Conservation (phyloP, 306 rosid species). For the Pyrus bretschneideri region DNA sequence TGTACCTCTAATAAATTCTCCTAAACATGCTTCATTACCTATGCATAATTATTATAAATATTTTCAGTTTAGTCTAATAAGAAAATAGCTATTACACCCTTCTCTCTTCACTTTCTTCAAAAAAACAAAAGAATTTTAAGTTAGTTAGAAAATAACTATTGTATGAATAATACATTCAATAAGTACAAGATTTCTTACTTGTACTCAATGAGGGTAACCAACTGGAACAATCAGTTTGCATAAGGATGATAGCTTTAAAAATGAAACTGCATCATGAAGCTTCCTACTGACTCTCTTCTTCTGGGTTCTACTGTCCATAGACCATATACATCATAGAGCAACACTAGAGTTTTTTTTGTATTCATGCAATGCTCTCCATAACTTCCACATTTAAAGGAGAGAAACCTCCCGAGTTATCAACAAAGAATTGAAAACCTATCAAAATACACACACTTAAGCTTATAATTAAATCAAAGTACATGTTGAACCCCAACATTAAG, state of each 20-base stretch:
- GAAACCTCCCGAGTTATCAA: constrained; percentile 86
- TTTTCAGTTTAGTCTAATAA: no score
- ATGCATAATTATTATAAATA: no score
- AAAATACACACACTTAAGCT: not conserved
- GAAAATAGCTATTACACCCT: no score
- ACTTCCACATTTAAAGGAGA: constrained; percentile 69
- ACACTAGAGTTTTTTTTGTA: constrained; percentile 57
- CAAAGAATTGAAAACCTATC: constrained; percentile 80
- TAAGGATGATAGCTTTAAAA: constrained; percentile 69
- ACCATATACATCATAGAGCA: constrained; percentile 58
- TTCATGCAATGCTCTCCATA: constrained; percentile 72
- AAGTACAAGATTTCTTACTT: constrained; percentile 36
- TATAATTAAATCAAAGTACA: no score
- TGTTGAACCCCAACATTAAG: no score
- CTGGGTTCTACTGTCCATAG: constrained; percentile 40
- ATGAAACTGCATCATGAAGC: constrained; percentile 77
- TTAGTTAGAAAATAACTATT: not conserved
- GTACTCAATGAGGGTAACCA: constrained; percentile 66
- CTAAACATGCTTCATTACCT: no score
- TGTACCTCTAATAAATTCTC: no score
- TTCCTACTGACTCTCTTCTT: constrained; percentile 37
- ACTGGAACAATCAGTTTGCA: constrained; percentile 68
- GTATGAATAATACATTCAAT: constrained; percentile 4
- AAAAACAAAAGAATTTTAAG: no score
- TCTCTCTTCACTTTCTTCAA: no score